phyloP scores from a whole-genome alignment of 139 green algal species.

The Tetradesmus lagerheimii region DNA sequence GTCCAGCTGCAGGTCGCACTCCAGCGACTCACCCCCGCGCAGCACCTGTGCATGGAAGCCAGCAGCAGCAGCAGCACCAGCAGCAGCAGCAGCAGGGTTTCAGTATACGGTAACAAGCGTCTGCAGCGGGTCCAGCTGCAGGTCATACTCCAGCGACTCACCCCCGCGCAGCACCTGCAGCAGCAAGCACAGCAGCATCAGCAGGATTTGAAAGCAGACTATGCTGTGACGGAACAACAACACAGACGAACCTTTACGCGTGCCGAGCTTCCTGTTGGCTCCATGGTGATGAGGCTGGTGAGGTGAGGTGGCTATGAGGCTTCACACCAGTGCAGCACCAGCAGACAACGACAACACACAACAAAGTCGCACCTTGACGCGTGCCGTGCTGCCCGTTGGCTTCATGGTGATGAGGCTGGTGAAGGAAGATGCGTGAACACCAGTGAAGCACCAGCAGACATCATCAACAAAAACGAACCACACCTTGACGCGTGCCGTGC shows the following conservation, averaged over 20 bases:
- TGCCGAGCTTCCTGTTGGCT: conserved; percentile 57
- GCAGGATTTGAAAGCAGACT: not conserved
- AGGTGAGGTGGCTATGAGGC: too few species aligned
- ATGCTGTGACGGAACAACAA: too few species aligned
- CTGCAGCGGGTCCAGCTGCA: conserved; percentile 62
- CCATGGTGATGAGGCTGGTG: conserved; percentile 52
- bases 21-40: conserved; percentile 50
- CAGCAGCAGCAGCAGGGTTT: not conserved
- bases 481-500: conserved; percentile 54
- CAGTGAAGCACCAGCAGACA: too few species aligned
- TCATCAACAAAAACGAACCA: conserved; percentile 20
- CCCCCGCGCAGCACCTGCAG: conserved; percentile 59
- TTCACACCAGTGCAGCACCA: too few species aligned
- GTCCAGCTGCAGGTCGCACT: conserved; percentile 61
- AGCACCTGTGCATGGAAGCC: conserved; percentile 46
- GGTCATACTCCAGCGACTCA: conserved; percentile 55
- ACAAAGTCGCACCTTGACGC: conserved; percentile 56
- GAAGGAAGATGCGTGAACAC: conserved; percentile 84
- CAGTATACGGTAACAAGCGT: conserved; percentile 64
- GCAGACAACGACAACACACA: too few species aligned
- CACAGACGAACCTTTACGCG: conserved; percentile 51
- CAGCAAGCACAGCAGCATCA: not conserved
- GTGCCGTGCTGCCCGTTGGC: conserved; percentile 49
- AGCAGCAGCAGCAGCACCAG: not conserved
- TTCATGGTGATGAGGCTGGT: conserved; percentile 74